These are phyloP conservation scores for Ceratocystiopsis brevicomis DNA, from an alignment of 2,329 filamentous ascomycete genomes.

Conservation along the genomic window DNA sequence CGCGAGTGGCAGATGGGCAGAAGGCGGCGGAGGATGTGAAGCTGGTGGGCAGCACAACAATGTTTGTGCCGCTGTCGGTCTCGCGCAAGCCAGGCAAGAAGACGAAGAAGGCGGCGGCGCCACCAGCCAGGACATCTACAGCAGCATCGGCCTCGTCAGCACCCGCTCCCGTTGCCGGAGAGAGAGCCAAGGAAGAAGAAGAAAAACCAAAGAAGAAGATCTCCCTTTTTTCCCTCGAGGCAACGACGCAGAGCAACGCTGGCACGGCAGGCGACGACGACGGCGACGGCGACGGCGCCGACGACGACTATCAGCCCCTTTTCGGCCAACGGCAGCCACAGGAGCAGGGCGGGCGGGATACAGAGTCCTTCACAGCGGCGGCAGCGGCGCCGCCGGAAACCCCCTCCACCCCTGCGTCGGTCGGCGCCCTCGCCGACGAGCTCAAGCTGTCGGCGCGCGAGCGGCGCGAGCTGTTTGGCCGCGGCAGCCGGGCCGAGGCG, in stretches of 20 bases:
- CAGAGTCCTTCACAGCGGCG: too few species aligned
- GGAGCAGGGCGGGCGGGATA: slow-evolving; percentile 1
- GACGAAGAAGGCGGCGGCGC: slow-evolving; percentile 24
- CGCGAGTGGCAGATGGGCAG: slow-evolving; percentile 35
- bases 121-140: too few species aligned
- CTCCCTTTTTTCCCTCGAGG: slow-evolving; percentile 49
- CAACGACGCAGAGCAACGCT: slow-evolving; percentile 26
- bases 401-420: slow-evolving; percentile 8
- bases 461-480: slow-evolving; percentile 70
- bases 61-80: slow-evolving; percentile 81
- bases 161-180: slow-evolving; percentile 2
- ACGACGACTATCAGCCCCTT: slow-evolving; percentile 23
- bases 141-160: not conserved
- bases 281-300: not conserved
- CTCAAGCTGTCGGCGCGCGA: slow-evolving; percentile 63
- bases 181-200: slow-evolving; percentile 8
- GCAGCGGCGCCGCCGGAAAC: too few species aligned
- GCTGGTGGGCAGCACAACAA: slow-evolving; percentile 58
- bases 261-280: slow-evolving; percentile 8
- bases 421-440: slow-evolving; percentile 54
- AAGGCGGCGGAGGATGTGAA: slow-evolving; percentile 46
- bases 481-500: slow-evolving; percentile 21
- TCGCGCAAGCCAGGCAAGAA: slow-evolving; percentile 56
- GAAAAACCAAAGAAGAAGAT: slow-evolving; percentile 35
- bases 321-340: slow-evolving; percentile 15